Conservation (phyloP, 345 rosid species). For the Rhizophora apiculata region DNA sequence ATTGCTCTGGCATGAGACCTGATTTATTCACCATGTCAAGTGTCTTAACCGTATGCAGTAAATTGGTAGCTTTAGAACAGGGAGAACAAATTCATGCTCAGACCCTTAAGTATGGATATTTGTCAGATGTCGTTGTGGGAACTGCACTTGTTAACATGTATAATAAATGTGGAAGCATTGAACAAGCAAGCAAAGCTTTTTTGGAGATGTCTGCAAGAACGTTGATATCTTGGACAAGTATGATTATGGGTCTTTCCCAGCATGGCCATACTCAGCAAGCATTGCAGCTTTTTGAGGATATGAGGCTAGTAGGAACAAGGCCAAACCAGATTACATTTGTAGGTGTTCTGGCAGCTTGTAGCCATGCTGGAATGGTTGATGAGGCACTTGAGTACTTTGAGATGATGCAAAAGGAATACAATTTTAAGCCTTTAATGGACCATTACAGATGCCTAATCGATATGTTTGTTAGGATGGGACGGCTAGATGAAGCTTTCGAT, state of each 20-base stretch:
- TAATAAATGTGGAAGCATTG: conserved; percentile 51
- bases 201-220: conserved; percentile 50
- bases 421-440: conserved; percentile 45
- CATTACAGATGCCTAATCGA: conserved; percentile 46
- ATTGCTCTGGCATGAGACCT: conserved; percentile 36
- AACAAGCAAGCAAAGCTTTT: conserved; percentile 45
- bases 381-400: conserved; percentile 50
- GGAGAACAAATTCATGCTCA: conserved; percentile 61
- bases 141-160: conserved; percentile 59
- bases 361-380: conserved; percentile 45
- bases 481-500: conserved; percentile 46
- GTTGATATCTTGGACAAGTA: conserved; percentile 56
- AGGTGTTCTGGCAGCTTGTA: conserved; percentile 56
- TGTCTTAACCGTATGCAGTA: conserved; percentile 42
- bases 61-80: conserved; percentile 38
- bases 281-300: conserved; percentile 57
- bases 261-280: conserved; percentile 44
- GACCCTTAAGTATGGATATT: conserved; percentile 39
- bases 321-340: conserved; percentile 59
- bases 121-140: conserved; percentile 46
- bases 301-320: conserved; percentile 43
- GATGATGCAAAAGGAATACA: conserved; percentile 47
- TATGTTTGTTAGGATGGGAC: conserved; percentile 45
- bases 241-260: conserved; percentile 46
- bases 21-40: conserved; percentile 57